Percentiles rank a stretch among this genome's conserved stretches.
These are phyloP conservation scores for Lonicera japonica DNA, from an alignment of 129 eudicot species.

Conservation along the genomic window DNA sequence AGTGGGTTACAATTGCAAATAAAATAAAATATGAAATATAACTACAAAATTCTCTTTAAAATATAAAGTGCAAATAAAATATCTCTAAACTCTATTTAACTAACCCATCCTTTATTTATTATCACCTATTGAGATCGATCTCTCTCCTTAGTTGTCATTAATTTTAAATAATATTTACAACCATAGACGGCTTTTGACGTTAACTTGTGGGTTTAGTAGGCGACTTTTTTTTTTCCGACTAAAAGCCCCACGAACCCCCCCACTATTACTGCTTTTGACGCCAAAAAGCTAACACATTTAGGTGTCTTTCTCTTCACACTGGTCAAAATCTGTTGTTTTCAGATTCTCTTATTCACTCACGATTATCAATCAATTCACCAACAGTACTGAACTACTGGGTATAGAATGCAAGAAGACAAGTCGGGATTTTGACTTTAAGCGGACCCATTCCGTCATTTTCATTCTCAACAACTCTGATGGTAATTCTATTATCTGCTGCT, in stretches of 20 bases:
- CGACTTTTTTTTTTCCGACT: slow-evolving; percentile 36
- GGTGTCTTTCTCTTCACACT: slow-evolving; percentile 8
- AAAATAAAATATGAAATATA: too few relatives aligned
- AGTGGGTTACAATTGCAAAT: too few relatives aligned
- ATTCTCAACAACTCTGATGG: not conserved
- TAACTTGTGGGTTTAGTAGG: slow-evolving; percentile 6
- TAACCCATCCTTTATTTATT: slow-evolving; percentile 12
- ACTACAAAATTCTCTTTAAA: too few relatives aligned
- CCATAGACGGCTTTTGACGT: not conserved
- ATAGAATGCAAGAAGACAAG: slow-evolving; percentile 33
- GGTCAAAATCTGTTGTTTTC: slow-evolving; percentile 31
- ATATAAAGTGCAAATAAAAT: too few relatives aligned
- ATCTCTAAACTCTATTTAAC: too few relatives aligned
- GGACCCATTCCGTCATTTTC: slow-evolving; percentile 37
- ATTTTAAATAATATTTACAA: too few relatives aligned
- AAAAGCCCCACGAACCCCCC: slow-evolving; percentile 9
- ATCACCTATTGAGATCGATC: slow-evolving; percentile 7
- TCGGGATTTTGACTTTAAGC: slow-evolving; percentile 27
- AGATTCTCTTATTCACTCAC: slow-evolving; percentile 8
- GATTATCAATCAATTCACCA: not conserved
- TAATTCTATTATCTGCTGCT: too few relatives aligned
- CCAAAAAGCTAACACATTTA: slow-evolving; percentile 30
- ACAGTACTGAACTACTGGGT: slow-evolving; percentile 2
- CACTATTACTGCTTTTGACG: slow-evolving; percentile 9
- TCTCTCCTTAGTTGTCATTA: too few relatives aligned